Base-by-base conservation (phyloP, 2,329 filamentous ascomycete species). In the Cladosporium sp. region DNA sequence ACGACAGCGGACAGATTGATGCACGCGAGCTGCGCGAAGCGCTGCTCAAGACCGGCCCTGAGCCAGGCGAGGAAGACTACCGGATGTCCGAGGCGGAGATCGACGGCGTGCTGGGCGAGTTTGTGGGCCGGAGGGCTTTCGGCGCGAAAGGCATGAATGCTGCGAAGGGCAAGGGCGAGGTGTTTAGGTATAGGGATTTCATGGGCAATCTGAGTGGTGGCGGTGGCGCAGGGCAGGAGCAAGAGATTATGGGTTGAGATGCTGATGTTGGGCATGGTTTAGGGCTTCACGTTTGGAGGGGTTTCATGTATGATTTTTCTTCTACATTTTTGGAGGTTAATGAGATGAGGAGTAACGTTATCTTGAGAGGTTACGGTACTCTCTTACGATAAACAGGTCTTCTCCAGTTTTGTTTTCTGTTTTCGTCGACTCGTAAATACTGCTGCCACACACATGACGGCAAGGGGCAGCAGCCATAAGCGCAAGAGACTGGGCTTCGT, bases 151-250 rank as follows among this genome's bases (percentile, higher is more conserved):
- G 76, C 5, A 72, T 79, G 6, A 78, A 79, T 67, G 76, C 78
- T 0, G 73, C 73, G 76, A 82, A 69, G 79, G 86, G 68, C 69
- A 89, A 74, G 79, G 92, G 92, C 0, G 94, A 98, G 67, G 93
- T 98, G 0, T 98, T 99, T 79, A 87, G 89, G 74, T 99, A 98
- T 76, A 88, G 92, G 68, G 95, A 99, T 66, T 98, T 98, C 80
- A 92, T 98, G 69, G 86, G 79, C 0, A 80, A 72, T 67, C 68
- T 83, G 21, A 78, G 75, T 2, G 80, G 80, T 10, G 79, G 78
- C 14, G 63, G 54, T 38, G 63, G 63, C 8, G 41, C 41, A 4
- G 63, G 54, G 3, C 28, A 49, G 49, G 62, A 51, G 62, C 38
- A 58, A 54, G 60, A 51, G 2, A 21, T 63, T 6, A 54, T 41